Base-by-base conservation (phyloP, 1,284 basidiomycete species). In the Filobasidium uniguttulatum region DNA sequence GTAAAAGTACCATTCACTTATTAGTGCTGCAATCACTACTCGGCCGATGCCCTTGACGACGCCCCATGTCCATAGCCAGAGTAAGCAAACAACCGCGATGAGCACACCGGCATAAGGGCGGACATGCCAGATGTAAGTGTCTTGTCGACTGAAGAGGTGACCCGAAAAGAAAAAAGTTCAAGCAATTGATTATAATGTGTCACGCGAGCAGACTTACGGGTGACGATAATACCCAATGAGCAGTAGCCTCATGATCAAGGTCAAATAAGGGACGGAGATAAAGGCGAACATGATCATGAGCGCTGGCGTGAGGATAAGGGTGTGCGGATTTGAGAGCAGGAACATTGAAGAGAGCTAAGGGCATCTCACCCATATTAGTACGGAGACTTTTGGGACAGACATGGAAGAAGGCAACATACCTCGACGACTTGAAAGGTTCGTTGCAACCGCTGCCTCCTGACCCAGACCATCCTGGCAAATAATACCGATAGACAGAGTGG, bases 41-140 rank as follows among this genome's bases (percentile, higher is more conserved):
- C 86, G 73, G 47, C 89, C 71, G 0, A 88, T 65, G 1, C 90
- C 89, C 28, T 89, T 75, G 14, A 85, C 79, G 3, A 94, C 81
- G 15, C 81, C 84, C 85, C 88, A 91, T 9, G 78, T 84, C 89
- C 89, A 96, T 1, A 90, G 67, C 85, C 88, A 93, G 0, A 85
- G 73, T 0, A 71, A 72, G 2, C 82, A 71, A 0, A 82, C 77
- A 3, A 75, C 73, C 37, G 76, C 74, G 19, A 89, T 85, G 0
- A 84, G 77, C 82, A 83, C 87, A 47, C 84, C 80, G 0, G 87
- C 86, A 74, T 82, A 85, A n/a, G 78, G 76, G 26, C 73, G 65
- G 10, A 90, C 72, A 61, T 86, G 82, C 77, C 83, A 90, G 56
- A 81, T 78, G 61, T 75, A 68, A 0, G 70, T 71, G 10, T 64